phyloP scores from a whole-genome alignment of 78 protist species.

The Polysphondylium violaceum region DNA sequence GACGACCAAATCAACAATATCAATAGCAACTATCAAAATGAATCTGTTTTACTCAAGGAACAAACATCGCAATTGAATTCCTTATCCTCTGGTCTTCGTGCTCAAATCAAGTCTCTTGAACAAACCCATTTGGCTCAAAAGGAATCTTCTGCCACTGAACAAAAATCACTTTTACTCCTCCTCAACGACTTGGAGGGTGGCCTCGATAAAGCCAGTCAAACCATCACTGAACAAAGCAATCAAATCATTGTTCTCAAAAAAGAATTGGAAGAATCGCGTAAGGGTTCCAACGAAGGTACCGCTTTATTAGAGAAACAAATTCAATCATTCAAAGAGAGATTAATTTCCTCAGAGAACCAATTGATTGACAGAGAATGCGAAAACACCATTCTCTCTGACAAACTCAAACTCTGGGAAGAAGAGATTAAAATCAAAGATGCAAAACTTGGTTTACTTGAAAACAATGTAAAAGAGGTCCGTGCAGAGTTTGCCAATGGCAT shows the following conservation, averaged over 20 bases:
- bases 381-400: slow-evolving; percentile 33
- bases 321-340: slow-evolving; percentile 26
- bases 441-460: slow-evolving; percentile 36
- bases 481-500: slow-evolving; percentile 76
- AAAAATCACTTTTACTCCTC: slow-evolving; percentile 19
- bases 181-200: slow-evolving; percentile 57
- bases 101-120: slow-evolving; percentile 64
- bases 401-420: slow-evolving; percentile 68
- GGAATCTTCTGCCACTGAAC: slow-evolving; percentile 26
- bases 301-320: slow-evolving; percentile 2
- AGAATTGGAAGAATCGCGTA: slow-evolving; percentile 44
- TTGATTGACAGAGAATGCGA: slow-evolving; percentile 57
- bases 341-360: slow-evolving; percentile 49
- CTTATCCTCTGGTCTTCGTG: slow-evolving; percentile 14
- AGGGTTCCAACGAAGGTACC: background rate
- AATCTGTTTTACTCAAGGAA: slow-evolving; percentile 44
- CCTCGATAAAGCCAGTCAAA: slow-evolving; percentile 57
- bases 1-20: slow-evolving; percentile 13
- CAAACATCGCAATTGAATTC: slow-evolving; percentile 44
- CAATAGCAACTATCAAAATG: slow-evolving; percentile 34
- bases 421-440: slow-evolving; percentile 74
- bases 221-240: slow-evolving; percentile 52
- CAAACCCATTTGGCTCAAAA: slow-evolving; percentile 22
- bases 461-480: slow-evolving; percentile 61
- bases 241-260: slow-evolving; percentile 20